Evolutionary conservation across 345 rosid genomes (phyloP).

Genomic region (Reutealis trisperma): DNA sequence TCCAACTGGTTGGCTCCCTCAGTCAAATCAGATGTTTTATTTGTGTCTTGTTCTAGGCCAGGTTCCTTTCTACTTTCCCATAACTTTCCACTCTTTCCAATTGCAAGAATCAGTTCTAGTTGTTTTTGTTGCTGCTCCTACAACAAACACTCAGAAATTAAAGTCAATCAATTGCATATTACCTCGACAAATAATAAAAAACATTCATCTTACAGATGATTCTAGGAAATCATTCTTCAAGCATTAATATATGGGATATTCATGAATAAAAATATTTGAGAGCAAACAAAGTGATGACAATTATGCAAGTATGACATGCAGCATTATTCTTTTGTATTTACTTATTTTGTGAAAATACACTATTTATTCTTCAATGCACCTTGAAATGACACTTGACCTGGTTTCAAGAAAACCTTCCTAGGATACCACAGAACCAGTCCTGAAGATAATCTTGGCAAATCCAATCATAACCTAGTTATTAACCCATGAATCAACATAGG

Average conservation of each 20-base stretch:
- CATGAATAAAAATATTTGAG: not conserved
- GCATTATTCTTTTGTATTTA: not conserved
- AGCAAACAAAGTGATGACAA: not conserved
- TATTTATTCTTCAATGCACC: not conserved
- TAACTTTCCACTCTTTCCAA: constrained; percentile 63
- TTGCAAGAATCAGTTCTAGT: constrained; percentile 78
- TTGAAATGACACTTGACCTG: not conserved
- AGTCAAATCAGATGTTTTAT: constrained; percentile 27
- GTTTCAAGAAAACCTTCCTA: not conserved
- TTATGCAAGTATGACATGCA: not conserved
- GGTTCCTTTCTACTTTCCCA: constrained; percentile 46
- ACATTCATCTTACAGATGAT: constrained; percentile 1
- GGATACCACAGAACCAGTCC: not conserved
- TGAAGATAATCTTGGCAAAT: not conserved
- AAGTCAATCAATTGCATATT: constrained; percentile 13
- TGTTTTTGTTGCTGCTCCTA: constrained; percentile 94
- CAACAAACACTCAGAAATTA: constrained; percentile 26
- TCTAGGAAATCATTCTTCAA: not conserved
- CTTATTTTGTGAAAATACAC: not conserved
- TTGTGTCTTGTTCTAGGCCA: constrained; percentile 30
- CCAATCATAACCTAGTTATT: not conserved
- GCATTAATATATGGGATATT: not conserved
- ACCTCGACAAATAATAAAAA: not conserved
- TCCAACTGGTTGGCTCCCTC: constrained; percentile 37
- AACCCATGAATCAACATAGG: not conserved